These are phyloP conservation scores for Entophlyctis helioformis DNA, from an alignment of 192 early-diverging fungal genomes.

Conservation along the genomic window DNA sequence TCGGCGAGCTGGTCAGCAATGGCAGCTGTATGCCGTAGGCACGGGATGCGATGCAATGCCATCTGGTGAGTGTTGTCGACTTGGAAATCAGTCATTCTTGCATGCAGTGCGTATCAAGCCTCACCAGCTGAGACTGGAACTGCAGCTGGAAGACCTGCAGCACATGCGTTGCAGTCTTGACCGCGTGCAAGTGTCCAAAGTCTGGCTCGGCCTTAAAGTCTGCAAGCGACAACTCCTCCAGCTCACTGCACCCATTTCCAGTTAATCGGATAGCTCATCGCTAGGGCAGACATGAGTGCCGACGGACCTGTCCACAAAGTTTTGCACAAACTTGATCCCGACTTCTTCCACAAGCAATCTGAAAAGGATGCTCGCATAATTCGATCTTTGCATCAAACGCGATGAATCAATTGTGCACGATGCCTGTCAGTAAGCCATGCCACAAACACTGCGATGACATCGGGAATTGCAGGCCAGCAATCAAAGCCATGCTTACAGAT, in stretches of 20 bases:
- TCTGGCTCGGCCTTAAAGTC: conserved; percentile 57
- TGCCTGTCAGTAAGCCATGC: not conserved
- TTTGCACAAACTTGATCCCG: conserved; percentile 74
- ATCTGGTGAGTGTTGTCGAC: no score
- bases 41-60: no score
- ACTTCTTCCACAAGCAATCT: conserved; percentile 62
- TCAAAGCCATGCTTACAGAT: not conserved
- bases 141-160: conserved; percentile 70
- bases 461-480: not conserved
- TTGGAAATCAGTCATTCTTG: no score
- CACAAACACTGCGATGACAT: not conserved
- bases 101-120: no score
- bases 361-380: conserved; percentile 55
- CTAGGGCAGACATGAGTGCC: not conserved
- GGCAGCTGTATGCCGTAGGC: no score
- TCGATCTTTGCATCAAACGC: conserved; percentile 28
- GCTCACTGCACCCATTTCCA: no score
- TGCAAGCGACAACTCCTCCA: conserved; percentile 37
- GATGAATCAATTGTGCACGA: not conserved
- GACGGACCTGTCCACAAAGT: conserved; percentile 63
- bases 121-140: conserved; percentile 63
- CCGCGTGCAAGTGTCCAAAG: conserved; percentile 43
- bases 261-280: conserved; percentile 34
- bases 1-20: conserved; percentile 50
- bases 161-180: conserved; percentile 55